Conservation (phyloP, 352 stramenopile genomes). For the Pythium brachiatum region DNA sequence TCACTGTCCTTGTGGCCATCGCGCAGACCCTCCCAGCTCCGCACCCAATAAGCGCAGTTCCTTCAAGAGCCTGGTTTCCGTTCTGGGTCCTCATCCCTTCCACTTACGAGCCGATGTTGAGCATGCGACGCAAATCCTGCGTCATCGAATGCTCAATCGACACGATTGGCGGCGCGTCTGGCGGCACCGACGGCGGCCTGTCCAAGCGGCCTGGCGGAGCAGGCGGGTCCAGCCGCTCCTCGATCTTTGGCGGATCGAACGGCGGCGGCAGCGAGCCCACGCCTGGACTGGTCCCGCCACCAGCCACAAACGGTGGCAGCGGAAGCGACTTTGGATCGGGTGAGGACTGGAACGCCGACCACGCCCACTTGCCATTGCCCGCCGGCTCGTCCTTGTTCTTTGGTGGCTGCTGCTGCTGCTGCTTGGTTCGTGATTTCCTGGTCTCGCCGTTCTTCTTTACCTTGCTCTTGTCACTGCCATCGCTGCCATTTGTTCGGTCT, state of each 20-base stretch:
- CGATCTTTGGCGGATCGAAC: conserved; percentile 27
- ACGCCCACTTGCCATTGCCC: conserved; percentile 70
- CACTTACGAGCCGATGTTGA: conserved; percentile 60
- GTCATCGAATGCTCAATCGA: conserved; percentile 77
- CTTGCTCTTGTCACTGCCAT: conserved; percentile 25
- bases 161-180: conserved; percentile 17
- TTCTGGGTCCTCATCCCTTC: conserved; percentile 25
- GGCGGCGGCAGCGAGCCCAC: conserved; percentile 25
- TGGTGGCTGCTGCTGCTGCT: conserved; percentile 16
- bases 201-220: conserved; percentile 8
- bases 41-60: not conserved
- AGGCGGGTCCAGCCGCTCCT: conserved; percentile 18
- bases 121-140: conserved; percentile 71
- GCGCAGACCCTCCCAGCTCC: not conserved
- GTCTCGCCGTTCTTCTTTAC: conserved; percentile 40
- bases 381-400: conserved; percentile 58
- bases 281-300: conserved; percentile 14
- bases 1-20: not conserved
- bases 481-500: conserved; percentile 5
- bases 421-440: conserved; percentile 9
- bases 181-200: conserved; percentile 36
- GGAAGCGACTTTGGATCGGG: conserved; percentile 69
- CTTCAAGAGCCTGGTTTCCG: not conserved
- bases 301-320: conserved; percentile 65
- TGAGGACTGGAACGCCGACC: conserved; percentile 82